phyloP scores from a whole-genome alignment of 768 basidiomycete genomes.

The Kwoniella newhampshirensis region DNA sequence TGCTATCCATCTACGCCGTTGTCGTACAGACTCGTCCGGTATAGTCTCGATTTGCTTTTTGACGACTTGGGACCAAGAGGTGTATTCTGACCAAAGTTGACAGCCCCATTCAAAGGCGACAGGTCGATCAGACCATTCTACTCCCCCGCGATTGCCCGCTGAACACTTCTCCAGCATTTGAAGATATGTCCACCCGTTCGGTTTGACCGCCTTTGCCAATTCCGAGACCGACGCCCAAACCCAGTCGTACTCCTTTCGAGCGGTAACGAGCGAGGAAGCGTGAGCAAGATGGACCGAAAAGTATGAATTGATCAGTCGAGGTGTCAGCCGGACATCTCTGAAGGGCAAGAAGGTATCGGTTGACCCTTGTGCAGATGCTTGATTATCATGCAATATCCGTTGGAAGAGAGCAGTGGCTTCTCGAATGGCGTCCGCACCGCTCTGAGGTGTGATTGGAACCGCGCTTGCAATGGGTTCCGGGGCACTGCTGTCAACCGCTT shows the following conservation, averaged over 20 bases:
- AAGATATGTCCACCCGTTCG: conserved; percentile 62
- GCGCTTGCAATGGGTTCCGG: not conserved
- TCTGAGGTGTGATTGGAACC: conserved; percentile 60
- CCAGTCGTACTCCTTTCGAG: conserved; percentile 59
- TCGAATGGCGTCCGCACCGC: conserved; percentile 65
- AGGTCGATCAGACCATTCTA: conserved; percentile 53
- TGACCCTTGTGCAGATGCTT: conserved; percentile 3
- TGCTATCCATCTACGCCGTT: conserved; percentile 3
- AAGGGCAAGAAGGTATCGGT: conserved; percentile 55
- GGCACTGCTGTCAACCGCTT: not conserved
- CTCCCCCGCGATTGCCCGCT: conserved; percentile 55
- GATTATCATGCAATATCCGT: conserved; percentile 61
- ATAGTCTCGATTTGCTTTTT: not conserved
- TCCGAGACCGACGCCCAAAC: conserved; percentile 20
- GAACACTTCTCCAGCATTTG: conserved; percentile 70
- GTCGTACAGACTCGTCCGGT: not conserved
- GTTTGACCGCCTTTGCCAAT: conserved; percentile 2
- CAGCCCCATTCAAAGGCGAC: conserved; percentile 61
- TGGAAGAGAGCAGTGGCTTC: conserved; percentile 69
- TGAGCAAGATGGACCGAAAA: conserved; percentile 72
- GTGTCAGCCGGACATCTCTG: conserved; percentile 60
- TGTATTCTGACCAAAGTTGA: conserved; percentile 69
- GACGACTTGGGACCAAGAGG: not conserved
- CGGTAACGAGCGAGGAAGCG: conserved; percentile 57
- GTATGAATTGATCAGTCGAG: conserved; percentile 75